These are phyloP conservation scores for Nemania abortiva DNA, from an alignment of 2,329 filamentous ascomycete genomes.

Conservation along the genomic window DNA sequence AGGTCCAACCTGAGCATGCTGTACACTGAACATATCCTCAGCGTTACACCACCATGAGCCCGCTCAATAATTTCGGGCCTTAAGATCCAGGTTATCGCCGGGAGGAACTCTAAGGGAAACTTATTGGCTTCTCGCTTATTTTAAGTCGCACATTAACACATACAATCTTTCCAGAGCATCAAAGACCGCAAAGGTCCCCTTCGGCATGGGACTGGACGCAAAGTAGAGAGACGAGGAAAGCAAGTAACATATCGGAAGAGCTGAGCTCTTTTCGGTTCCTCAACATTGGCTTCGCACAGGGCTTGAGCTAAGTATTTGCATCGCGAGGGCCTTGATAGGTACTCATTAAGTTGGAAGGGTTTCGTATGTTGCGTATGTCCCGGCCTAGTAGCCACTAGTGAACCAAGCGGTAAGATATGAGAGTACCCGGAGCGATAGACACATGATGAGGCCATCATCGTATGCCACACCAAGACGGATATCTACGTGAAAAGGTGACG, in stretches of 20 bases:
- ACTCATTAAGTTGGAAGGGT: background rate
- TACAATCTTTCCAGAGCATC: background rate
- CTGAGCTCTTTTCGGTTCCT: background rate
- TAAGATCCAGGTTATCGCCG: conserved; percentile 6
- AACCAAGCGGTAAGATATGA: background rate
- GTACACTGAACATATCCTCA: background rate
- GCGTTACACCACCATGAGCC: conserved; percentile 6
- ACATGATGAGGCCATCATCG: too few relatives aligned
- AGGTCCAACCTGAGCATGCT: background rate
- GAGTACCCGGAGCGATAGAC: too few relatives aligned
- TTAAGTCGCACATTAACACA: conserved; percentile 24
- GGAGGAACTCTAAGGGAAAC: conserved; percentile 5
- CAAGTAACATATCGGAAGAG: background rate
- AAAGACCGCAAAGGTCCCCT: conserved; percentile 7
- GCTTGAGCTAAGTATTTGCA: background rate
- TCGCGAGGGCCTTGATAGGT: background rate
- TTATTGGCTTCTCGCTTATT: conserved; percentile 26
- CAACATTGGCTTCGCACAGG: background rate
- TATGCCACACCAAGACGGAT: too few relatives aligned
- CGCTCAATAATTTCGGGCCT: conserved; percentile 13
- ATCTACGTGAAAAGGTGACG: background rate
- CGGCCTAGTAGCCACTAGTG: background rate
- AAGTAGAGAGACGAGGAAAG: background rate
- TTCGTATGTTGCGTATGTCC: background rate
- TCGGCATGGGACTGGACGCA: background rate